Evolutionary conservation across 2,329 filamentous ascomycete species (phyloP).

Genomic region (Pyrenochaeta sp.): DNA sequence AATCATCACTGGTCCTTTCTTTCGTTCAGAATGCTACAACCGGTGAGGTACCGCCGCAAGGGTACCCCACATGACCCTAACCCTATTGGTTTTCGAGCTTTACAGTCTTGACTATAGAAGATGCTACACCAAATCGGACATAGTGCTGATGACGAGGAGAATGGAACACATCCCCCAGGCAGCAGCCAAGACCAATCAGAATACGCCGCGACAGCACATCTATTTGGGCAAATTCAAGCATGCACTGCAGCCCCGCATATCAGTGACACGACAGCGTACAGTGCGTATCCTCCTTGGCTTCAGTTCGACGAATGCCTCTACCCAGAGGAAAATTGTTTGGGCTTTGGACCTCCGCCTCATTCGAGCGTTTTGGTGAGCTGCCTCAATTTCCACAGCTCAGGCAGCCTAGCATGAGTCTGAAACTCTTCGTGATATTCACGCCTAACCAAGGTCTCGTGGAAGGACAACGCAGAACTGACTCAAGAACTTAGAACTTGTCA

Average conservation of each 20-base stretch:
- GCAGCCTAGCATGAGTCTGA: neutral
- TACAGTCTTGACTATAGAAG: neutral
- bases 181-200: slow-evolving; percentile 10
- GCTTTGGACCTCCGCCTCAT: slow-evolving; percentile 4
- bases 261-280: neutral
- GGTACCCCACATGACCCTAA: neutral
- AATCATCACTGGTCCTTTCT: too few relatives aligned
- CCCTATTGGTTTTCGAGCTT: neutral
- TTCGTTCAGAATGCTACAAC: neutral
- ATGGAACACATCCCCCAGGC: slow-evolving; percentile 3
- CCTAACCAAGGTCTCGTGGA: neutral
- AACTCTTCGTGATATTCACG: neutral
- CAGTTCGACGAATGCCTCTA: neutral
- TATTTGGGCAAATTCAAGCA: neutral
- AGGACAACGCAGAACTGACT: slow-evolving; percentile 1
- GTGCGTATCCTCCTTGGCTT: neutral
- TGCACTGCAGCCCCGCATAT: neutral
- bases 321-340: neutral
- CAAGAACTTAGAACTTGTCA: neutral
- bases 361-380: slow-evolving; percentile 21
- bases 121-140: slow-evolving; percentile 5
- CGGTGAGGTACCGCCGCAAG: neutral
- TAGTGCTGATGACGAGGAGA: neutral
- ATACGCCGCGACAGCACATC: neutral
- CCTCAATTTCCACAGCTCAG: slow-evolving; percentile 9